phyloP scores from a whole-genome alignment of 768 basidiomycete genomes.

The Mycena galericulata region DNA sequence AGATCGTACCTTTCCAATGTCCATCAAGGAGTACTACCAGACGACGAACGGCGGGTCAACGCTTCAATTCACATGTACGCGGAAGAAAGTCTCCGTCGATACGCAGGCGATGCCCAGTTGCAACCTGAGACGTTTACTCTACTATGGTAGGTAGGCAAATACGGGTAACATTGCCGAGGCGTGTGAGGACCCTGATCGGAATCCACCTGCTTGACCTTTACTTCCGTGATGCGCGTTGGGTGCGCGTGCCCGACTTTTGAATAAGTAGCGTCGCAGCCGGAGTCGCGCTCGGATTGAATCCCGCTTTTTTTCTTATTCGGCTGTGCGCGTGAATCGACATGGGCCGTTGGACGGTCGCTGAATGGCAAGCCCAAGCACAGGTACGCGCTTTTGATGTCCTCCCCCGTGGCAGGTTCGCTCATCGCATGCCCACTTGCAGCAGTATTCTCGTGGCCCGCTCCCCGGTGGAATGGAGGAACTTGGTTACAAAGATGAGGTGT shows the following conservation, averaged over 20 bases:
- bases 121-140: too few relatives aligned
- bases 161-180: too few relatives aligned
- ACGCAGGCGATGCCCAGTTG: too few relatives aligned
- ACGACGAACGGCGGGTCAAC: too few relatives aligned
- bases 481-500: neutral
- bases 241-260: neutral
- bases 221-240: neutral
- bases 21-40: too few relatives aligned
- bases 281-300: constrained; percentile 17
- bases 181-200: too few relatives aligned
- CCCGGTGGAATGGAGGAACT: constrained; percentile 1
- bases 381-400: neutral
- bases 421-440: neutral
- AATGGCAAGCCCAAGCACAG: constrained; percentile 23
- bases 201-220: too few relatives aligned
- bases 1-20: too few relatives aligned
- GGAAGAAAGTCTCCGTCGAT: too few relatives aligned
- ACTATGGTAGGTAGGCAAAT: too few relatives aligned
- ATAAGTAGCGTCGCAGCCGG: neutral
- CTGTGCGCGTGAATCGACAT: neutral
- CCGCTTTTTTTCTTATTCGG: constrained; percentile 3
- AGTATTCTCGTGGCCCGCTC: constrained; percentile 9
- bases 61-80: too few relatives aligned
- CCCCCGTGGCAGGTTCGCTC: neutral
- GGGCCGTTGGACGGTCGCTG: constrained; percentile 26